Evolutionary conservation across 2,329 filamentous ascomycete genomes (phyloP).

Genomic region (Amphichorda felina): DNA sequence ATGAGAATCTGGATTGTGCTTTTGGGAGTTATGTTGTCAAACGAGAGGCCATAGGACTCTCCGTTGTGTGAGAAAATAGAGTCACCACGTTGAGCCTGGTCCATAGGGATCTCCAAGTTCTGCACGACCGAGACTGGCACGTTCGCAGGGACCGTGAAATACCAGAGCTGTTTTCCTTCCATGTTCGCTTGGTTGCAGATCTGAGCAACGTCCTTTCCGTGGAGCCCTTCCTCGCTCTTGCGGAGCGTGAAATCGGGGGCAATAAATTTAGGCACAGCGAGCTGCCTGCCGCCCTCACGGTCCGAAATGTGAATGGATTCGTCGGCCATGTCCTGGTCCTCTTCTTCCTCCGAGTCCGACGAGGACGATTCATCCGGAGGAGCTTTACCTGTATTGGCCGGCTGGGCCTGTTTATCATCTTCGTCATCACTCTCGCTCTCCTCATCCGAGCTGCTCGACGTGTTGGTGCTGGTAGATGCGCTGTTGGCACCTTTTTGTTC

Average conservation of each 20-base stretch:
- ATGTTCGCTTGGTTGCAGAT: slow-evolving; percentile 47
- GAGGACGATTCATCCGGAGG: background rate
- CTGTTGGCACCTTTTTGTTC: background rate
- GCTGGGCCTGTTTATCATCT: no score
- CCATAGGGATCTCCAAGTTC: slow-evolving; percentile 48
- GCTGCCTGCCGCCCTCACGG: slow-evolving; percentile 15
- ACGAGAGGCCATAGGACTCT: slow-evolving; percentile 47
- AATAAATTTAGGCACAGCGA: slow-evolving; percentile 31
- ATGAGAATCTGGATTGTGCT: slow-evolving; percentile 47
- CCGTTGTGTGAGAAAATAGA: slow-evolving; percentile 51
- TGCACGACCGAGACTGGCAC: slow-evolving; percentile 57
- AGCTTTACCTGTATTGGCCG: slow-evolving; percentile 9
- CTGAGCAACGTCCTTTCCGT: slow-evolving; percentile 33
- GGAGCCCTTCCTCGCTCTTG: slow-evolving; percentile 26
- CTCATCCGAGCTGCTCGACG: no score
- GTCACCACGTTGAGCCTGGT: slow-evolving; percentile 38
- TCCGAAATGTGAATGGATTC: slow-evolving; percentile 26
- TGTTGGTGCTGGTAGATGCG: background rate
- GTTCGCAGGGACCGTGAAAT: slow-evolving; percentile 61
- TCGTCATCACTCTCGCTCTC: slow-evolving; percentile 9
- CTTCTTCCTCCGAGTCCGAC: no score
- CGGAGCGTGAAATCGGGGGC: slow-evolving; percentile 42
- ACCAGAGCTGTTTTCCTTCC: slow-evolving; percentile 67
- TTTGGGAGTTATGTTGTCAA: slow-evolving; percentile 37
- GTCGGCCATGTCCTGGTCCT: slow-evolving; percentile 14